phyloP scores from a whole-genome alignment of 306 rosid genomes.

The Fagus sylvatica region DNA sequence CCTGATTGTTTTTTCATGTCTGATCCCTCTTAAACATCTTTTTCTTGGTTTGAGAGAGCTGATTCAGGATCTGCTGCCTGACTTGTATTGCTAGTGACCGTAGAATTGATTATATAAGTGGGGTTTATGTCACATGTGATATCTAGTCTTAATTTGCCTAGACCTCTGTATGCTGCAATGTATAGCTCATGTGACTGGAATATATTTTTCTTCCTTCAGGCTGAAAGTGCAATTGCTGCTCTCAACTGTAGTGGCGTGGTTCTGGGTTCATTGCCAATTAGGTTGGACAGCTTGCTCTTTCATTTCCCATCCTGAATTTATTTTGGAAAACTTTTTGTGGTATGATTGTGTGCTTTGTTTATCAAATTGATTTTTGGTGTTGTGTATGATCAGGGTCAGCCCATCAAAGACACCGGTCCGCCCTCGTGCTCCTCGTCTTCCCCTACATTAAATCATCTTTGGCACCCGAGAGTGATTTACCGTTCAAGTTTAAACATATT shows the following conservation, averaged over 20 bases:
- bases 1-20: no score
- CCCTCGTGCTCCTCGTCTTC: conserved; percentile 61
- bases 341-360: background rate
- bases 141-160: background rate
- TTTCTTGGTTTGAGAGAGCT: background rate
- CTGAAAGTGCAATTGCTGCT: conserved; percentile 98
- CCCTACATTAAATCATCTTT: conserved; percentile 45
- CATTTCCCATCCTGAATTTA: background rate
- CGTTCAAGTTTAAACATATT: conserved; percentile 46
- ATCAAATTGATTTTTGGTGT: conserved; percentile 15
- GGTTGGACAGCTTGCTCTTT: conserved; percentile 44
- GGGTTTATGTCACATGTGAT: conserved; percentile 9
- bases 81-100: background rate
- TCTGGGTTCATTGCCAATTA: conserved; percentile 90
- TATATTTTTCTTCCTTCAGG: conserved; percentile 45
- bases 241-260: conserved; percentile 96
- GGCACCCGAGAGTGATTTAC: conserved; percentile 43
- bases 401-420: conserved; percentile 93
- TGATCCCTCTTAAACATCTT: no score
- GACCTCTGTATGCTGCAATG: background rate
- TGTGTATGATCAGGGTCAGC: conserved; percentile 67
- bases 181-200: background rate
- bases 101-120: conserved; percentile 1
- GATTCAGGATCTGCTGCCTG: background rate
- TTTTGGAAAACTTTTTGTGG: background rate